Evolutionary conservation across 176 grass and related monocot species (phyloP).

Genomic region (Musa schizocarpa): DNA sequence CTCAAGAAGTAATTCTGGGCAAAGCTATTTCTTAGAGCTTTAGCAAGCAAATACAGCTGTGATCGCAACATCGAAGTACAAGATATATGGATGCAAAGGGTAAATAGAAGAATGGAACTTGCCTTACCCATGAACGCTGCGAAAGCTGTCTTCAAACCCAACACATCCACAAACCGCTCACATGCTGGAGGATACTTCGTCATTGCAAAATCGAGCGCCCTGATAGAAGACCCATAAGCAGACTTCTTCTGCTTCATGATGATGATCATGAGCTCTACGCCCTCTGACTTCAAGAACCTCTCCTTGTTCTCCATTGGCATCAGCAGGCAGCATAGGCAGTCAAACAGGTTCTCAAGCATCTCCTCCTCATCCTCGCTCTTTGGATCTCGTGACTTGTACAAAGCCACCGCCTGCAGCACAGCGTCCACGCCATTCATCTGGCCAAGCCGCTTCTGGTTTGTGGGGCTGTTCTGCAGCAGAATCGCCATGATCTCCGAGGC

Average conservation of each 20-base stretch:
- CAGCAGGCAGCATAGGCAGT: constrained; percentile 80
- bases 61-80: background rate
- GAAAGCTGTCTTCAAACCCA: constrained; percentile 91
- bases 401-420: constrained; percentile 68
- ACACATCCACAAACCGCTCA: constrained; percentile 79
- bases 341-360: constrained; percentile 94
- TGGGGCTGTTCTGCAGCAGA: constrained; percentile 67
- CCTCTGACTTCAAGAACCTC: constrained; percentile 89
- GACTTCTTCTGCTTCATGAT: constrained; percentile 99
- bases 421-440: constrained; percentile 85
- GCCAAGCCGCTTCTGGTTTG: constrained; percentile 81
- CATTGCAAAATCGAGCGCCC: constrained; percentile 85
- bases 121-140: constrained; percentile 98
- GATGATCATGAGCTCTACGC: constrained; percentile 95
- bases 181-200: constrained; percentile 84
- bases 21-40: background rate
- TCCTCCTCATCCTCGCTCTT: constrained; percentile 88
- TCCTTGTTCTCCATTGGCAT: constrained; percentile 95
- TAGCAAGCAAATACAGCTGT: background rate
- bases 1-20: background rate
- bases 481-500: constrained; percentile 89
- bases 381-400: constrained; percentile 94
- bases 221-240: constrained; percentile 66
- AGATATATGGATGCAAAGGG: background rate
- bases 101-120: constrained; percentile 34